phyloP scores from a whole-genome alignment of 768 basidiomycete species.

The Tricholoma furcatifolium region DNA sequence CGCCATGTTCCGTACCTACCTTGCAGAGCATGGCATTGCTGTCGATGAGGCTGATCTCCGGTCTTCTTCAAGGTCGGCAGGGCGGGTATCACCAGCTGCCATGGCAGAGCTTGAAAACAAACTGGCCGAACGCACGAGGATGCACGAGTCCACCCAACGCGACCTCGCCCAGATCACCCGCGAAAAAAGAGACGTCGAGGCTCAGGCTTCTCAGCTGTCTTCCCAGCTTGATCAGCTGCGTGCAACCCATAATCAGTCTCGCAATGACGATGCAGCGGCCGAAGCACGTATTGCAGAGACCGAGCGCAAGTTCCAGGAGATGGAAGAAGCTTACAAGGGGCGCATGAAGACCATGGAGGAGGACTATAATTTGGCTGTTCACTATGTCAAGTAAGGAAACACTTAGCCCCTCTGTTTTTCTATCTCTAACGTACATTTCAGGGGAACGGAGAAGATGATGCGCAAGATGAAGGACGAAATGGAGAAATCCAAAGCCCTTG shows the following conservation, averaged over 20 bases:
- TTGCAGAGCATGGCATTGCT: constrained; percentile 84
- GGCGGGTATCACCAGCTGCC: constrained; percentile 37
- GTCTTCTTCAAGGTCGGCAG: constrained; percentile 39
- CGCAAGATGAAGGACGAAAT: constrained; percentile 95
- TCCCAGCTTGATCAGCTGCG: constrained; percentile 67
- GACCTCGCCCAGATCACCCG: constrained; percentile 67
- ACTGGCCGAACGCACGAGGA: constrained; percentile 68
- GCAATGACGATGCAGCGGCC: constrained; percentile 24
- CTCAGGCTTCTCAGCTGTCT: constrained; percentile 61
- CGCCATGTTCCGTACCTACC: constrained; percentile 78
- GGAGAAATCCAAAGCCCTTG: constrained; percentile 83
- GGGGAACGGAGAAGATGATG: constrained; percentile 98
- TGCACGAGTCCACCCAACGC: constrained; percentile 73
- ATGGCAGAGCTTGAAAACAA: constrained; percentile 76
- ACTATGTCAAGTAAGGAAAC: constrained; percentile 86
- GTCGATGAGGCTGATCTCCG: constrained; percentile 69
- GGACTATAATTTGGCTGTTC: constrained; percentile 95
- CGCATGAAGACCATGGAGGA: constrained; percentile 89
- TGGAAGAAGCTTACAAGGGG: constrained; percentile 73
- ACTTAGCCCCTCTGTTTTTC: constrained; percentile 11
- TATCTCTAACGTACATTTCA: constrained; percentile 27
- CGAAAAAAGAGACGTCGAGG: constrained; percentile 73
- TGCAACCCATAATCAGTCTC: constrained; percentile 53
- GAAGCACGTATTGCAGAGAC: constrained; percentile 53
- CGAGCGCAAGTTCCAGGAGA: constrained; percentile 79